Conservation (phyloP, 768 basidiomycete species). For the Russula compacta region DNA sequence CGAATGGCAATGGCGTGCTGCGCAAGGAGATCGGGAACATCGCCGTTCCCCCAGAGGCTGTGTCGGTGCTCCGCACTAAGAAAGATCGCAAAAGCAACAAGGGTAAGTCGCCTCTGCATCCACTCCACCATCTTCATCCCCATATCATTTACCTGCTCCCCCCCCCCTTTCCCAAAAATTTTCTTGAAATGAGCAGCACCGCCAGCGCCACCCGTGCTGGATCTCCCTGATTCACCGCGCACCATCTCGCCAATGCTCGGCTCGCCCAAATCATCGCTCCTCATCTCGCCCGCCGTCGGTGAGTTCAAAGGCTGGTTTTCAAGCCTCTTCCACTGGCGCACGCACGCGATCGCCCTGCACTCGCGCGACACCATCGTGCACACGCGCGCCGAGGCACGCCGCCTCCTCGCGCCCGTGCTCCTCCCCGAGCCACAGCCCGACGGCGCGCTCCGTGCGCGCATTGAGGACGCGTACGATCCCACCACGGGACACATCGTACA, state of each 20-base stretch:
- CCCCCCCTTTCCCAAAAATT: not conserved
- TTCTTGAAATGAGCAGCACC: not conserved
- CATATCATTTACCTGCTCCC: not conserved
- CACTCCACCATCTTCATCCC: not conserved
- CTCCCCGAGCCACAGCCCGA: conserved; percentile 52
- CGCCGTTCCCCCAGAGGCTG: conserved; percentile 28
- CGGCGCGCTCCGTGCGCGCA: conserved; percentile 41
- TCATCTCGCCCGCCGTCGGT: conserved; percentile 64
- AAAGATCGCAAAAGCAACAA: conserved; percentile 44
- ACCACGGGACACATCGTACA: conserved; percentile 35
- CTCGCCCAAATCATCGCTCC: conserved; percentile 29
- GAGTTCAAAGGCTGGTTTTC: conserved; percentile 94
- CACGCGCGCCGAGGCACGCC: conserved; percentile 56
- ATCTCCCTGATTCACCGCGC: conserved; percentile 40
- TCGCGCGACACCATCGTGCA: conserved; percentile 46
- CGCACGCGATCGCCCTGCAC: conserved; percentile 44
- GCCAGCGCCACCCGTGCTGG: conserved; percentile 26
- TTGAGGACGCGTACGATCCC: conserved; percentile 40
- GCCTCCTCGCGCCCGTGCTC: conserved; percentile 58
- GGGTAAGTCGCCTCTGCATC: conserved; percentile 35
- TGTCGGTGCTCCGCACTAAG: conserved; percentile 34
- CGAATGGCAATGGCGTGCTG: conserved; percentile 22
- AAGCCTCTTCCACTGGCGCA: conserved; percentile 89
- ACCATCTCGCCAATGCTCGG: conserved; percentile 41
- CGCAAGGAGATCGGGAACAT: conserved; percentile 50